phyloP scores from a whole-genome alignment of 164 flowering plant genomes.

The Brasenia schreberi region DNA sequence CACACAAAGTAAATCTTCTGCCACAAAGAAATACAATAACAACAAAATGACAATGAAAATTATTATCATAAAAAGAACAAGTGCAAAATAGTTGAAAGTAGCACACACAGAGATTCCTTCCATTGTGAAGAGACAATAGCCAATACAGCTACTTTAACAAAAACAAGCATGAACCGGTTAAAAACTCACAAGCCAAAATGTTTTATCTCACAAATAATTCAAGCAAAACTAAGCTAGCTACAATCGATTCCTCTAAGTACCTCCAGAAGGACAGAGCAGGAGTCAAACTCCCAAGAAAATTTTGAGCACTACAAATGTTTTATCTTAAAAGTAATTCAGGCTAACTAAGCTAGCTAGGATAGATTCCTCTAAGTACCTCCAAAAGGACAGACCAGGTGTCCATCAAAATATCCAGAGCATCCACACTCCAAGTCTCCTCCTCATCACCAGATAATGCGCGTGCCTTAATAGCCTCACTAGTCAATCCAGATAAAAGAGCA shows the following conservation, averaged over 20 bases:
- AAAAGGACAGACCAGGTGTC: slow-evolving; percentile 86
- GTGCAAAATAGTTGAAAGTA: no score
- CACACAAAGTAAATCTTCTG: no score
- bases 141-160: no score
- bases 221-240: not conserved
- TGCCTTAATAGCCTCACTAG: slow-evolving; percentile 66
- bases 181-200: no score
- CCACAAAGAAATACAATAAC: no score
- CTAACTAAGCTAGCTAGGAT: not conserved
- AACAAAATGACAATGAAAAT: no score
- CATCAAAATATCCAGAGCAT: slow-evolving; percentile 80
- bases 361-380: slow-evolving; percentile 22
- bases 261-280: slow-evolving; percentile 74
- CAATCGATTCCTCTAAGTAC: slow-evolving; percentile 15
- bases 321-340: not conserved
- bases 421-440: slow-evolving; percentile 92
- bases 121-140: no score
- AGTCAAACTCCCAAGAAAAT: slow-evolving; percentile 17
- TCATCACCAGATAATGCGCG: slow-evolving; percentile 37
- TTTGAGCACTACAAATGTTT: no score
- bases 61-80: no score
- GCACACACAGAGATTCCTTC: no score
- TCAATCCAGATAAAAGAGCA: slow-evolving; percentile 59
- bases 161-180: no score
- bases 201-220: not conserved